Conservation (phyloP, 257 asterid genomes). For the Solanum chiquidenum region DNA sequence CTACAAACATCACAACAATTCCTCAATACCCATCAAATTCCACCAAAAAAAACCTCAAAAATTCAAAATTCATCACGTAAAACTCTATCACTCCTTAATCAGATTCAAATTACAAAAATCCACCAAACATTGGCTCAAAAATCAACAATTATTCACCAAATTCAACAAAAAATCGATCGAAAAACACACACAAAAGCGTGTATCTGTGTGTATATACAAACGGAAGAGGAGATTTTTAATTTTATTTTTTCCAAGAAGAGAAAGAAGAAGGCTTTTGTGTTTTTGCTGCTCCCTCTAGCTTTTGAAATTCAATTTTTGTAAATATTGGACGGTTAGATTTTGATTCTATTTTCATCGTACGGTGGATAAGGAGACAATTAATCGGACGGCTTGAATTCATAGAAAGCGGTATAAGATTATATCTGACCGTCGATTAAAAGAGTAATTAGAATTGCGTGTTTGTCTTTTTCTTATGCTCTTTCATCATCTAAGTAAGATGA, state of each 20-base stretch:
- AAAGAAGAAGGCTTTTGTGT: constrained; percentile 7
- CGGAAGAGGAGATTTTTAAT: constrained; percentile 6
- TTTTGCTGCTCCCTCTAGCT: constrained; percentile 81
- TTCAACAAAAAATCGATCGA: constrained; percentile 22
- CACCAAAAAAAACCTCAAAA: constrained; percentile 2
- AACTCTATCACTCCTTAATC: constrained; percentile 19
- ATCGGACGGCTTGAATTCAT: constrained; percentile 53
- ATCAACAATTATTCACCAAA: constrained; percentile 8
- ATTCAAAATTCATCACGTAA: not conserved
- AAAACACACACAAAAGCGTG: not conserved
- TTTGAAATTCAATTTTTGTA: constrained; percentile 77
- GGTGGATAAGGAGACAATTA: not conserved
- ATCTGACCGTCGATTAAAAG: constrained; percentile 19
- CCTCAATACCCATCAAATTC: constrained; percentile 6
- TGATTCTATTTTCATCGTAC: constrained; percentile 26
- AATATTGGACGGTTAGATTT: constrained; percentile 37
- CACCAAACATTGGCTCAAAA: constrained; percentile 4
- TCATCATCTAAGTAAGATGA: not conserved
- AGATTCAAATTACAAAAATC: constrained; percentile 12
- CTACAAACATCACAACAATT: constrained; percentile 13
- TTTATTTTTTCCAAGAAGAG: not conserved
- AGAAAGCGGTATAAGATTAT: constrained; percentile 7
- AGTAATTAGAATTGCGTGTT: constrained; percentile 1
- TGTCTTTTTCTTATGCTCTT: not conserved
- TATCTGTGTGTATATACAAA: constrained; percentile 3